Conservation (phyloP, 305 asterid genomes). For the Fraxinus baroniana region DNA sequence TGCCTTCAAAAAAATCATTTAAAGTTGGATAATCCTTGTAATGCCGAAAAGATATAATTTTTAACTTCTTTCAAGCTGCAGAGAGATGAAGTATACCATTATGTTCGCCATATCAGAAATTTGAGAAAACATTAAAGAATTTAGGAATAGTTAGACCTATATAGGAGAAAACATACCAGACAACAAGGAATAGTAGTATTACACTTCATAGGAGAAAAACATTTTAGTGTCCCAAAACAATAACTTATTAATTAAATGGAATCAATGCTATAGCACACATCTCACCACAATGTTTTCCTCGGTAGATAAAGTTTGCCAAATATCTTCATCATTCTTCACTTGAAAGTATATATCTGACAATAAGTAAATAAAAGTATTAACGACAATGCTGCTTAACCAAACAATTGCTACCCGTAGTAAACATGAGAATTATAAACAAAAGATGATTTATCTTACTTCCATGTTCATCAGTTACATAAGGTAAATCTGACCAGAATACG, state of each 20-base stretch:
- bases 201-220: neutral
- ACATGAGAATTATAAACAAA: conserved; percentile 14
- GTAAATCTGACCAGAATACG: conserved; percentile 94
- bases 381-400: conserved; percentile 13
- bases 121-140: neutral
- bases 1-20: conserved; percentile 25
- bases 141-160: neutral
- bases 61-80: neutral
- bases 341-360: conserved; percentile 84
- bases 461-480: conserved; percentile 82
- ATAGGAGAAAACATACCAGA: neutral
- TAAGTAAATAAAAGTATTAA: conserved; percentile 26
- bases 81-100: neutral
- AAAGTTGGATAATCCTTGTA: neutral
- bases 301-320: conserved; percentile 63
- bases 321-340: conserved; percentile 91
- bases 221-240: neutral
- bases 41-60: neutral
- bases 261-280: neutral
- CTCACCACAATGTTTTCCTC: conserved; percentile 83
- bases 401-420: neutral
- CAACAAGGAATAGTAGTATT: neutral
- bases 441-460: conserved; percentile 65
- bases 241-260: neutral
- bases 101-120: neutral